Evolutionary conservation across 2,329 filamentous ascomycete species (phyloP).

Genomic region (Cladosporium sp.): DNA sequence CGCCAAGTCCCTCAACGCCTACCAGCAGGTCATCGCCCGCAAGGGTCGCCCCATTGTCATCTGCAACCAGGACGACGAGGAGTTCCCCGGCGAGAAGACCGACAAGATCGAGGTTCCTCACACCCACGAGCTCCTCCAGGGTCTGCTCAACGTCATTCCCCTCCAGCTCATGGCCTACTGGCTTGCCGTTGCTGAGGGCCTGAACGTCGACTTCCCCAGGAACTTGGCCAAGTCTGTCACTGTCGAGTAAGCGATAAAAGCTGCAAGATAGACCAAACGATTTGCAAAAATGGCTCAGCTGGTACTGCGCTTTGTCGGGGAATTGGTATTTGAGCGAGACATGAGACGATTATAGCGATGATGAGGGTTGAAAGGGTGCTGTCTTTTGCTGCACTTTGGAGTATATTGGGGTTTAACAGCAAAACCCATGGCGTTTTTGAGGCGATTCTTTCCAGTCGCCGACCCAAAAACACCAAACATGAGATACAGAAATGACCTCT

Average conservation of each 20-base stretch:
- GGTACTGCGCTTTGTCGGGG: constrained; percentile 10
- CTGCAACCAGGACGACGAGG: constrained; percentile 85
- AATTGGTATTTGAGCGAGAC: constrained; percentile 14
- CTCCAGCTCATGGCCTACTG: constrained; percentile 98
- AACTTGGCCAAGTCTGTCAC: constrained; percentile 99
- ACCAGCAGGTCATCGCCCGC: constrained; percentile 98
- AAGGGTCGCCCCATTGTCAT: constrained; percentile 97
- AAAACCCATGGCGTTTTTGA: neutral
- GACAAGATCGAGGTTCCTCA: constrained; percentile 97
- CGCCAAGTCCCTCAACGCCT: constrained; percentile 98
- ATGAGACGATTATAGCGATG: constrained; percentile 14
- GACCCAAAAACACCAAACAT: neutral
- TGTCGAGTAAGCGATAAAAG: constrained; percentile 70
- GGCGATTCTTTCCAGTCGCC: neutral
- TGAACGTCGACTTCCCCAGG: constrained; percentile 97
- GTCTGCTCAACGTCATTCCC: constrained; percentile 95
- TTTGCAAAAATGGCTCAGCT: constrained; percentile 13
- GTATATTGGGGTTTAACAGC: constrained; percentile 10
- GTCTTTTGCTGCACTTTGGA: neutral
- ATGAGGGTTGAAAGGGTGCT: neutral
- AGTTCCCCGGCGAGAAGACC: constrained; percentile 84
- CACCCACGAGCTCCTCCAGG: constrained; percentile 93
- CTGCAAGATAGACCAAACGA: neutral
- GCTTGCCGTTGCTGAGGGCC: constrained; percentile 91
- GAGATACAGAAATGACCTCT: constrained; percentile 7